Percentiles rank a stretch among this genome's conserved stretches.
Evolutionary conservation across 2,329 filamentous ascomycete species (phyloP).

Genomic region (Pseudogymnoascus sp.): DNA sequence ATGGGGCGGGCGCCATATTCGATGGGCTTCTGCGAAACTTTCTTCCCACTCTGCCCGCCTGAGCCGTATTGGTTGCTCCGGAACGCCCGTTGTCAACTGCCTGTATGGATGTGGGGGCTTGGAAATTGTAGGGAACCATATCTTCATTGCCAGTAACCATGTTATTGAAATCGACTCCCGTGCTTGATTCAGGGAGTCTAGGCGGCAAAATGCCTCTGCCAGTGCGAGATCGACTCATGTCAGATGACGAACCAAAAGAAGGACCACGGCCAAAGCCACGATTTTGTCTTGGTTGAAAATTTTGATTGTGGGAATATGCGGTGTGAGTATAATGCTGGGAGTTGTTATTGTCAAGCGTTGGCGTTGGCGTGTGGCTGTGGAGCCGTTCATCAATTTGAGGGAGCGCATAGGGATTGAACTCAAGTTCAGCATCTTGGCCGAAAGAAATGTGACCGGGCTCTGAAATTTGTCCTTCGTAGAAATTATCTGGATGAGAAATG

Average conservation of each 20-base stretch:
- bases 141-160: neutral
- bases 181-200: neutral
- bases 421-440: neutral
- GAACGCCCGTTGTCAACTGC: neutral
- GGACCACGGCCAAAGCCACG: neutral
- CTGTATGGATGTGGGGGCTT: neutral
- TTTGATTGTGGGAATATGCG: neutral
- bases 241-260: neutral
- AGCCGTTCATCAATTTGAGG: neutral
- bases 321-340: neutral
- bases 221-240: neutral
- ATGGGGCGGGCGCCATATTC: neutral
- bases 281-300: neutral
- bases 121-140: neutral
- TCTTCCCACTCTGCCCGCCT: neutral
- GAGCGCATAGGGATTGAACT: neutral
- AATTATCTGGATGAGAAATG: neutral
- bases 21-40: neutral
- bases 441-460: neutral
- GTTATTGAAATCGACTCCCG: neutral
- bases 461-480: neutral
- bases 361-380: neutral
- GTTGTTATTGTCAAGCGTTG: neutral
- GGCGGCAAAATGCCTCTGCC: neutral
- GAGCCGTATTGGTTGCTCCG: neutral